Conservation (phyloP, 495 filamentous ascomycete genomes). For the Talaromyces thailandensis region DNA sequence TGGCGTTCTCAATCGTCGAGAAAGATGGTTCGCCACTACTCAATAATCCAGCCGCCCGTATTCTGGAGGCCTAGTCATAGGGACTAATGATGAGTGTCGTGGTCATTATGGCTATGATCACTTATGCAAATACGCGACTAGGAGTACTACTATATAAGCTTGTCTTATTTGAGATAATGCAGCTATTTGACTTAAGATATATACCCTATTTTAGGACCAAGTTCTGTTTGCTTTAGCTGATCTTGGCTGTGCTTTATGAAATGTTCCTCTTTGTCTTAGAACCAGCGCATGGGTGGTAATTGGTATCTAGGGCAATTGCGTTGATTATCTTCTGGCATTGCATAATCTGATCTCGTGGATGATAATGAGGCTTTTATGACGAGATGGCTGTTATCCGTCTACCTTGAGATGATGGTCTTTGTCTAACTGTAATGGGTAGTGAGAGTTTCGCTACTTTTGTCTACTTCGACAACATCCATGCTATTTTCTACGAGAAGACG, state of each 20-base stretch:
- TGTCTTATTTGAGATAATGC: constrained; percentile 22
- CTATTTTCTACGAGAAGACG: constrained; percentile 33
- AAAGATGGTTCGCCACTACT: neutral
- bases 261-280: constrained; percentile 35
- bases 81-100: constrained; percentile 23
- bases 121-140: constrained; percentile 19
- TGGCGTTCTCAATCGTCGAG: neutral
- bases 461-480: constrained; percentile 40
- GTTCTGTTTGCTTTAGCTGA: neutral
- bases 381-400: constrained; percentile 21
- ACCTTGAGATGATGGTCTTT: constrained; percentile 30
- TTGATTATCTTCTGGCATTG: constrained; percentile 36
- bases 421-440: constrained; percentile 34
- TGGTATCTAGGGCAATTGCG: constrained; percentile 33
- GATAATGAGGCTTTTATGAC: constrained; percentile 37
- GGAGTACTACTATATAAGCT: constrained; percentile 24
- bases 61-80: constrained; percentile 25
- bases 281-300: constrained; percentile 36
- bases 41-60: constrained; percentile 13
- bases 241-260: constrained; percentile 24
- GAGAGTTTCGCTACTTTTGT: constrained; percentile 41
- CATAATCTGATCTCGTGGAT: constrained; percentile 44
- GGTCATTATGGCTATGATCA: constrained; percentile 19
- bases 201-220: neutral
- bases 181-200: neutral